Percentiles rank a stretch among this genome's conserved stretches.
Evolutionary conservation across 2,329 filamentous ascomycete genomes (phyloP).

Genomic region (Ramularia endophylla): DNA sequence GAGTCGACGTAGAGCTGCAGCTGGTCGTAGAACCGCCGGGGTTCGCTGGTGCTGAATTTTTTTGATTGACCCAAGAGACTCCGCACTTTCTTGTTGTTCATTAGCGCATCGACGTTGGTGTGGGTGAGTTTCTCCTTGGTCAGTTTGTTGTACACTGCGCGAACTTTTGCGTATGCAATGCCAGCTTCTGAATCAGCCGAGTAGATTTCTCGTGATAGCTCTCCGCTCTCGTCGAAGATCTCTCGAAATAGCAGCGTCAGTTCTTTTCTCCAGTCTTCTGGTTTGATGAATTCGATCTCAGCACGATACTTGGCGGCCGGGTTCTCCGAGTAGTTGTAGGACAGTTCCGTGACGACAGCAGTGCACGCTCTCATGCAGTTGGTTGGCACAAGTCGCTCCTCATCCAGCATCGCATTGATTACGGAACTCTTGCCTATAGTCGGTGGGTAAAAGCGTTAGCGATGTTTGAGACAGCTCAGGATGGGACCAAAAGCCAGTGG

Average conservation of each 20-base stretch:
- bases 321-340: slow-evolving; percentile 46
- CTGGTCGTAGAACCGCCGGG: slow-evolving; percentile 39
- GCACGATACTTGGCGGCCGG: slow-evolving; percentile 43
- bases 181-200: slow-evolving; percentile 44
- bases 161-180: slow-evolving; percentile 48
- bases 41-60: slow-evolving; percentile 33
- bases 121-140: slow-evolving; percentile 36
- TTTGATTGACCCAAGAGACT: slow-evolving; percentile 44
- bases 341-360: slow-evolving; percentile 55
- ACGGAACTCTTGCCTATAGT: slow-evolving; percentile 59
- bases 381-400: slow-evolving; percentile 52
- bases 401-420: slow-evolving; percentile 58
- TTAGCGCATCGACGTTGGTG: slow-evolving; percentile 37
- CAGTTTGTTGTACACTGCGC: slow-evolving; percentile 42
- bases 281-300: slow-evolving; percentile 53
- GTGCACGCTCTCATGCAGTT: slow-evolving; percentile 59
- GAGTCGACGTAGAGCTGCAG: slow-evolving; percentile 52
- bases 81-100: slow-evolving; percentile 36
- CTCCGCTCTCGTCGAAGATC: slow-evolving; percentile 38
- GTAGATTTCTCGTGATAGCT: slow-evolving; percentile 31
- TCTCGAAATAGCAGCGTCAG: slow-evolving; percentile 46
- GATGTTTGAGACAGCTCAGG: too few relatives aligned
- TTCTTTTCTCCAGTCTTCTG: slow-evolving; percentile 49
- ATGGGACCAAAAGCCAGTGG: too few relatives aligned
- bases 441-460: too few relatives aligned